phyloP scores from a whole-genome alignment of 225 moss, liverwort and hornwort genomes.

The Marchantia polymorpha region DNA sequence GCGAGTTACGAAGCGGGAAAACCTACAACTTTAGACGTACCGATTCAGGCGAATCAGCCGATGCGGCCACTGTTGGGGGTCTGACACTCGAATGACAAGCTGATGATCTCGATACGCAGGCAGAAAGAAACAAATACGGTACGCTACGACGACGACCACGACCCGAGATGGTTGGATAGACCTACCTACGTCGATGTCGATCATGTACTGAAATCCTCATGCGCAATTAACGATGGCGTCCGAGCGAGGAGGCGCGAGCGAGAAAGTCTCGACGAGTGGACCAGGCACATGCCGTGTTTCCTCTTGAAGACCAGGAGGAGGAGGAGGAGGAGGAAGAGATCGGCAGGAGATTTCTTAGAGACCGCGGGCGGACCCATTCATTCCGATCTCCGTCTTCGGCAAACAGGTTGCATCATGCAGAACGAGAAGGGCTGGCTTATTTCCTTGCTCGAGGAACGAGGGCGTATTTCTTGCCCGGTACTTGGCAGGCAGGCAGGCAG shows the following conservation, averaged over 20 bases:
- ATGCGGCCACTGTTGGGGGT: not conserved
- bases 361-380: not conserved
- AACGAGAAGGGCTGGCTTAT: not conserved
- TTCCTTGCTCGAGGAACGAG: not conserved
- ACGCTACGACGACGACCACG: not conserved
- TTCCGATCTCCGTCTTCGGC: not conserved
- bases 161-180: not conserved
- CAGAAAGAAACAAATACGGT: not conserved
- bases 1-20: constrained; percentile 8
- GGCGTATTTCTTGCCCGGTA: not conserved
- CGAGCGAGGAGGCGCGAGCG: not conserved
- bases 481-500: too few species aligned
- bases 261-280: not conserved
- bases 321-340: too few species aligned
- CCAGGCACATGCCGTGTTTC: not conserved
- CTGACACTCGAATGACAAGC: constrained; percentile 1
- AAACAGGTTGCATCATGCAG: not conserved
- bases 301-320: not conserved
- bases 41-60: not conserved
- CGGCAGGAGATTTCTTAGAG: too few species aligned
- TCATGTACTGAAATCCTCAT: not conserved
- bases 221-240: not conserved
- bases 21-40: not conserved
- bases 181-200: not conserved
- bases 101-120: not conserved